phyloP scores from a whole-genome alignment of 1,284 basidiomycete genomes.

The Cutaneotrichosporon arboriforme region DNA sequence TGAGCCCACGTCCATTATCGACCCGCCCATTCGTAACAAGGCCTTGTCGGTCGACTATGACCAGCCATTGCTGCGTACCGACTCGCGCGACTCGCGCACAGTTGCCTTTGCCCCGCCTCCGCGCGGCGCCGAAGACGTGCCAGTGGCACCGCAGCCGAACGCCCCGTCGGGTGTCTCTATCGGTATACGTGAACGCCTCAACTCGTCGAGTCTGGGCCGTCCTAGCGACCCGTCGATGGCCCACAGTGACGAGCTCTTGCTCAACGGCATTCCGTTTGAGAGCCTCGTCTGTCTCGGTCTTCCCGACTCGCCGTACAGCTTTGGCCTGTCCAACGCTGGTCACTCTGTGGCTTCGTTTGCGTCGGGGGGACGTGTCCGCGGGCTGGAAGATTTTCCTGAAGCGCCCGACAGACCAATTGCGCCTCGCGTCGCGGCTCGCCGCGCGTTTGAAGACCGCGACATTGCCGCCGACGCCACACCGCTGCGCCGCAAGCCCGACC shows the following conservation, averaged over 20 bases:
- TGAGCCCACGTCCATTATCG: conserved; percentile 20
- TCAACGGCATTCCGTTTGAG: conserved; percentile 70
- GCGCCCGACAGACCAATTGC: conserved; percentile 4
- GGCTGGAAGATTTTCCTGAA: conserved; percentile 18
- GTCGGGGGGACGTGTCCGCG: conserved; percentile 45
- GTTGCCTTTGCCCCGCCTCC: conserved; percentile 36
- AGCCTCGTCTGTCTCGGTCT: conserved; percentile 71
- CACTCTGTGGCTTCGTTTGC: conserved; percentile 69
- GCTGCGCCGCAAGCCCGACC: conserved; percentile 58
- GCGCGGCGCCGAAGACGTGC: conserved; percentile 2
- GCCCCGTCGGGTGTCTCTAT: conserved; percentile 16
- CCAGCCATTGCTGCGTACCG: conserved; percentile 19
- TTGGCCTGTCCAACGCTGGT: conserved; percentile 36
- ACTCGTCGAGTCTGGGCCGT: conserved; percentile 21
- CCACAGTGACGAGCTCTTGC: conserved; percentile 23
- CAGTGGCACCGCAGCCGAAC: conserved; percentile 7
- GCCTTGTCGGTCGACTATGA: conserved; percentile 15
- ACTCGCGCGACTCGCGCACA: conserved; percentile 31
- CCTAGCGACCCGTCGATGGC: conserved; percentile 29
- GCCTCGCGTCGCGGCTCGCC: conserved; percentile 45
- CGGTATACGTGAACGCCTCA: conserved; percentile 24
- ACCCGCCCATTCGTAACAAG: conserved; percentile 22
- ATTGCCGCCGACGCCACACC: conserved; percentile 73
- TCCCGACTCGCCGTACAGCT: conserved; percentile 65
- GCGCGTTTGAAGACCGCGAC: conserved; percentile 71